Conservation (phyloP, 768 basidiomycete species). For the Holtermannia corniformis region DNA sequence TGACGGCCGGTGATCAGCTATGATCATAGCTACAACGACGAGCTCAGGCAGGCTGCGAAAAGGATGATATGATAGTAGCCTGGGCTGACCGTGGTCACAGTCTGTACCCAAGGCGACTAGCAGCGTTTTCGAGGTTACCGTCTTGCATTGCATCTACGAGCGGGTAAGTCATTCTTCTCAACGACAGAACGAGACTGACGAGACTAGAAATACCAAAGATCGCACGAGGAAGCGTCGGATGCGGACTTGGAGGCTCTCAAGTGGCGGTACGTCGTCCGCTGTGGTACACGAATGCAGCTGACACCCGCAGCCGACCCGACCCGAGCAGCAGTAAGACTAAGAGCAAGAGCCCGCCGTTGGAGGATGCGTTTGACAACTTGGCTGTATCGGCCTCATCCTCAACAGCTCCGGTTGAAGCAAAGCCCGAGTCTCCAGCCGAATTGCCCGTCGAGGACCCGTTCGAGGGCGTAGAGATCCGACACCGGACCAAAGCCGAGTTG, state of each 20-base stretch:
- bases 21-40: background rate
- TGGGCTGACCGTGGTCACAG: constrained; percentile 10
- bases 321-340: background rate
- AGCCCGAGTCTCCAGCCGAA: constrained; percentile 7
- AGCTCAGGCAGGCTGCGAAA: no score
- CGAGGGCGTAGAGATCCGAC: constrained; percentile 32
- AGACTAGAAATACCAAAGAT: constrained; percentile 61
- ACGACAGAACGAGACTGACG: constrained; percentile 2
- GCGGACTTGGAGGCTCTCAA: constrained; percentile 68
- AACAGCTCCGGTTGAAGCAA: background rate
- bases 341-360: background rate
- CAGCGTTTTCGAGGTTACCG: constrained; percentile 83
- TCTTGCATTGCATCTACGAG: constrained; percentile 95
- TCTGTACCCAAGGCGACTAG: constrained; percentile 63
- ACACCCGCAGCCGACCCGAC: constrained; percentile 54
- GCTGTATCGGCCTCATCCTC: constrained; percentile 1
- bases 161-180: constrained; percentile 35
- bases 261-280: no score
- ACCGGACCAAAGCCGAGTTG: constrained; percentile 37
- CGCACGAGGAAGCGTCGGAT: constrained; percentile 60
- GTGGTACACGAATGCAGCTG: no score
- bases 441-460: constrained; percentile 31
- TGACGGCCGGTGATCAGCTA: background rate
- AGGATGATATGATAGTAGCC: no score
- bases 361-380: background rate